phyloP scores from a whole-genome alignment of 2,329 filamentous ascomycete species.

The Penicillium sp. region DNA sequence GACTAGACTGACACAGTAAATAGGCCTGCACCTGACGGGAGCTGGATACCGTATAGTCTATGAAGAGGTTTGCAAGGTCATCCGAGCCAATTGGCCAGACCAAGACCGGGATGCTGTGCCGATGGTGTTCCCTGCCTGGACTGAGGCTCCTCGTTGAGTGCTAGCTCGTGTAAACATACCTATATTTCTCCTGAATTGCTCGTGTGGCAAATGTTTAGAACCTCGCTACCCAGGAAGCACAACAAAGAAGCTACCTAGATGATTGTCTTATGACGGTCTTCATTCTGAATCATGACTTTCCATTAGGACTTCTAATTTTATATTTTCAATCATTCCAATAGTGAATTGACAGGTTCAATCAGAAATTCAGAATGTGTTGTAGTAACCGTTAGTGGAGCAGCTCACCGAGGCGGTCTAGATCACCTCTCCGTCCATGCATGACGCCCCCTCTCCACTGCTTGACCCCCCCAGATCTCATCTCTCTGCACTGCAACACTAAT shows the following conservation, averaged over 20 bases:
- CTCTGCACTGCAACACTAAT: conserved; percentile 19
- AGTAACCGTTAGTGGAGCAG: conserved; percentile 20
- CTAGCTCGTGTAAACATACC: background rate
- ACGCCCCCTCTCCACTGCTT: conserved; percentile 12
- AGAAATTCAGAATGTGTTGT: background rate
- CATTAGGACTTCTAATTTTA: too few relatives aligned
- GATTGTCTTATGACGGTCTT: too few relatives aligned
- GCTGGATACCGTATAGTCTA: conserved; percentile 60
- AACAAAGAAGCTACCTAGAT: background rate
- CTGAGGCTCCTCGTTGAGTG: conserved; percentile 41
- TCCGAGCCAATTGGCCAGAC: conserved; percentile 57
- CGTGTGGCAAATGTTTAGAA: background rate
- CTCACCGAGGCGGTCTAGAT: conserved; percentile 22
- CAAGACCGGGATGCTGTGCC: conserved; percentile 55
- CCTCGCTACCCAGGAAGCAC: background rate
- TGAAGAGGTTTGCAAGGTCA: conserved; percentile 54
- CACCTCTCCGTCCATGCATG: conserved; percentile 17
- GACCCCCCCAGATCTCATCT: conserved; percentile 3
- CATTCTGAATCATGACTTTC: background rate
- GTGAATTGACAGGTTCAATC: background rate
- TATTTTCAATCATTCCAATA: background rate
- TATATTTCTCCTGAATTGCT: background rate
- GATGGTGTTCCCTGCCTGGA: conserved; percentile 58
- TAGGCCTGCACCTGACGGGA: conserved; percentile 61
- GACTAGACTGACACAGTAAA: conserved; percentile 7